Conservation (phyloP, 257 asterid genomes). For the Buddleja alternifolia region DNA sequence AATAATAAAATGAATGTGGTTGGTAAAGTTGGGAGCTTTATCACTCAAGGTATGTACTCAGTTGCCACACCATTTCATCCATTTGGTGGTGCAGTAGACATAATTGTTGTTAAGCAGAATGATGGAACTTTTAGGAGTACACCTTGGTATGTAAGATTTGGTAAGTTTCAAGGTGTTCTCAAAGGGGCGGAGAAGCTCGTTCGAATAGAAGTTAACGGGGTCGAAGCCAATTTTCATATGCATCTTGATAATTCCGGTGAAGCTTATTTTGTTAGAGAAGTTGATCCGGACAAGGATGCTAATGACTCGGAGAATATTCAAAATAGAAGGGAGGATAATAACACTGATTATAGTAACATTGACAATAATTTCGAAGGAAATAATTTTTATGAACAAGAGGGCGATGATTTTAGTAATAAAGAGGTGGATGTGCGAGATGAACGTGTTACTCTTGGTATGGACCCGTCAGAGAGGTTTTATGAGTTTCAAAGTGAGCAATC, state of each 20-base stretch:
- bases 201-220: conserved; percentile 83
- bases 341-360: conserved; percentile 29
- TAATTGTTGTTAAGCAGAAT: conserved; percentile 75
- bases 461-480: conserved; percentile 73
- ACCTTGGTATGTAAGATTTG: conserved; percentile 94
- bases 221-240: conserved; percentile 77
- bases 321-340: conserved; percentile 34
- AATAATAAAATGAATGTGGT: conserved; percentile 78
- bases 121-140: conserved; percentile 84
- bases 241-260: conserved; percentile 88
- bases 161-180: conserved; percentile 91
- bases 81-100: conserved; percentile 93
- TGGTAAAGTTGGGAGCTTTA: conserved; percentile 73
- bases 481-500: conserved; percentile 81
- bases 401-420: conserved; percentile 36
- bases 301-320: conserved; percentile 45
- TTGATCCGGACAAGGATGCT: conserved; percentile 49
- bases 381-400: conserved; percentile 42
- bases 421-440: conserved; percentile 66
- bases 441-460: conserved; percentile 66
- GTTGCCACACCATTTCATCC: conserved; percentile 98
- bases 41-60: conserved; percentile 79
- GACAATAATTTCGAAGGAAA: conserved; percentile 40
- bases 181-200: conserved; percentile 88
- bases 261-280: conserved; percentile 82